A percentile compares a stretch with the other conserved stretches of the same genome.
Evolutionary conservation across 768 basidiomycete species (phyloP).

Genomic region (Mycena metata): DNA sequence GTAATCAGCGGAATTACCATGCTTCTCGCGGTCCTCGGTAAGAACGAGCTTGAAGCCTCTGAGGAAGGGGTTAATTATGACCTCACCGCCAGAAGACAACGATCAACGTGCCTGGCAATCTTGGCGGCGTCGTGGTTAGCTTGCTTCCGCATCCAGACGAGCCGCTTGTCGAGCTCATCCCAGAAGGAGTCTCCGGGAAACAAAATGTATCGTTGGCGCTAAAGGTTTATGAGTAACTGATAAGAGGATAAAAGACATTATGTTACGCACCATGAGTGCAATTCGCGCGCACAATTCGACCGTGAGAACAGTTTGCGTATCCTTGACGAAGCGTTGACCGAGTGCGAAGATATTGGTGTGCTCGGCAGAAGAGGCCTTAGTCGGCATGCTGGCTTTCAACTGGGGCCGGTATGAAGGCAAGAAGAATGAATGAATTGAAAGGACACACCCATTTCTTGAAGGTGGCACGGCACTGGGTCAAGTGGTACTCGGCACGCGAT

Average conservation of each 20-base stretch:
- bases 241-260: not conserved
- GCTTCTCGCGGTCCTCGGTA: no score
- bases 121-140: not conserved
- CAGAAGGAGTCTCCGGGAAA: not conserved
- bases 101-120: not conserved
- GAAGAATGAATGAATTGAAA: not conserved
- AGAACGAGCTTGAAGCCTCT: no score
- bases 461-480: not conserved
- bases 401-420: not conserved
- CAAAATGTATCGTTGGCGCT: not conserved
- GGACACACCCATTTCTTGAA: constrained; percentile 11
- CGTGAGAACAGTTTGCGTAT: not conserved
- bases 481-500: not conserved
- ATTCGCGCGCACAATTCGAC: constrained; percentile 1
- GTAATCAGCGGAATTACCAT: no score
- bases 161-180: not conserved
- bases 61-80: no score
- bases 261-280: not conserved
- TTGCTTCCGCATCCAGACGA: not conserved
- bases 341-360: constrained; percentile 9
- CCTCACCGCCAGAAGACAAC: no score
- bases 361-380: not conserved
- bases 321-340: constrained; percentile 8
- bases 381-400: constrained; percentile 1
- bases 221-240: no score